Base-by-base conservation (phyloP, 768 basidiomycete species). In the Clitopilus passeckerianus region DNA sequence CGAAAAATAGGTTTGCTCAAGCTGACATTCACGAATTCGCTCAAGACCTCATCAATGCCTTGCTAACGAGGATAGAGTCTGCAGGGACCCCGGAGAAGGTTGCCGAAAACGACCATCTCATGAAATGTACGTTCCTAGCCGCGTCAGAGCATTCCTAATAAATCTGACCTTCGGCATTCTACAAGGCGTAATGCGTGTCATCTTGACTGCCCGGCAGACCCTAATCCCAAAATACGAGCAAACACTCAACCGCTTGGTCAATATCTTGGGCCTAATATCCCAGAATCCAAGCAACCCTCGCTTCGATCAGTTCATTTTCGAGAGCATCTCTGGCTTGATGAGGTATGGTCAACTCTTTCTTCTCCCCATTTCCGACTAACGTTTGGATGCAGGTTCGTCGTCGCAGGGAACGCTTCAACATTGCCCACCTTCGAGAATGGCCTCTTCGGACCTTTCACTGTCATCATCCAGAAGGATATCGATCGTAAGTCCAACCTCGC, bases 291-390 rank as follows among this genome's bases (percentile, higher is more conserved):
- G 91, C 70, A 99, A 99, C 72, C 97, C 97, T 1, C 87, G 89
- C 64, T 98, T 99, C 73, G 95, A 97, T 71, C 97, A 98, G 71
- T 97, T 93, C 69, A 90, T 94, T 63, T 98, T 99, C 67, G 96
- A 99, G 75, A 91, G 90, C 68, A 86, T 99, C 43, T 90, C 95
- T n/a, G 95, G 89, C 1, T 75, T 99, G 65, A 89, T 97, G 78
- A 84, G 92, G 91, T 91, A 58, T 27, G 73, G 61, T n/a, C 22
- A 46, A 44, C 1, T 24, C 18, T 55, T 50, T 37, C 33, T 3
- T 37, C 24, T 59, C n/a, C 20, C 35, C 20, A 5, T 2, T n/a
- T 50, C 22, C 10, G 7, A 18, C 63, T 18, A 41, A 53, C 50
- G 24, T 9, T 44, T 33, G 23, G 55, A 20, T 54, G 1, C 63